These are phyloP conservation scores for Chaetomiaceae sp. DNA, from an alignment of 2,329 filamentous ascomycete species.

Conservation along the genomic window DNA sequence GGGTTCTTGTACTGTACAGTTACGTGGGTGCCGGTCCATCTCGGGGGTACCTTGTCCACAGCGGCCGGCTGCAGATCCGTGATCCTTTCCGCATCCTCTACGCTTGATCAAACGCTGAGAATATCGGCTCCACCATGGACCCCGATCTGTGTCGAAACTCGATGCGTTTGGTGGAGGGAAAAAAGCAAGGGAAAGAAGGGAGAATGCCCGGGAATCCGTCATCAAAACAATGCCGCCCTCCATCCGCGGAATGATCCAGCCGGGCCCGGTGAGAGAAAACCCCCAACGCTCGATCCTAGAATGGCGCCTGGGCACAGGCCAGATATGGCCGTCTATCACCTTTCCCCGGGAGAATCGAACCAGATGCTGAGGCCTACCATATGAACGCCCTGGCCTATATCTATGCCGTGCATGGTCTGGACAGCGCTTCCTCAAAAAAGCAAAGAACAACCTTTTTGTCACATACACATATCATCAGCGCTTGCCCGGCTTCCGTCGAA, in stretches of 20 bases:
- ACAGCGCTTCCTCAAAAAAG: neutral
- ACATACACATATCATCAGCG: conserved; percentile 15
- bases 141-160: too few relatives aligned
- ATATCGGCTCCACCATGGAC: too few relatives aligned
- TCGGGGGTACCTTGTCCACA: too few relatives aligned
- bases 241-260: neutral
- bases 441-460: too few relatives aligned
- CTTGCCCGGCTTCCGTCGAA: conserved; percentile 35
- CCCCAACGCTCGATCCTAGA: neutral
- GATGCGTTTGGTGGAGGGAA: too few relatives aligned
- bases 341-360: neutral
- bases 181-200: neutral
- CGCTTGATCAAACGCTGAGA: too few relatives aligned
- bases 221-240: neutral
- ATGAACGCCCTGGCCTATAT: neutral
- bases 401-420: neutral
- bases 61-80: too few relatives aligned
- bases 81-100: too few relatives aligned
- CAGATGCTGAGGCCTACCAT: neutral
- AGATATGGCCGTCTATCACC: neutral
- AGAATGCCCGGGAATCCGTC: neutral
- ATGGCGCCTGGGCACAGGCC: neutral
- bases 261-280: neutral
- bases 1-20: too few relatives aligned
- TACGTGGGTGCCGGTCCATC: too few relatives aligned